These are phyloP conservation scores for Xylaria intraflava DNA, from an alignment of 495 filamentous ascomycete genomes.

Conservation along the genomic window DNA sequence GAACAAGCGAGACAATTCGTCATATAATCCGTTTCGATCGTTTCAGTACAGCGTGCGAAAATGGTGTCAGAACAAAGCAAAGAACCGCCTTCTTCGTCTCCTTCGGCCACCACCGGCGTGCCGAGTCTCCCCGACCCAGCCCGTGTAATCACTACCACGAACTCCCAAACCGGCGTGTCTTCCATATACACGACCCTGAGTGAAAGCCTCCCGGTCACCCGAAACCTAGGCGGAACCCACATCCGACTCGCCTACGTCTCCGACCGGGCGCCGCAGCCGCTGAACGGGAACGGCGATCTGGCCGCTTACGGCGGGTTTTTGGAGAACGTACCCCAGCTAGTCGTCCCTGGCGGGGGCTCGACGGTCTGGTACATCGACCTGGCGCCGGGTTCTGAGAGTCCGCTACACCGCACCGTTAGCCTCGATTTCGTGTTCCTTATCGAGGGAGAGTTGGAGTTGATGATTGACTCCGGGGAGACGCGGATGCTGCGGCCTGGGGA, in stretches of 20 bases:
- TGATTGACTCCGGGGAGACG: slow-evolving; percentile 51
- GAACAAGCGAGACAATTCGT: too few species aligned
- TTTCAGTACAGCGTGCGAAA: not conserved
- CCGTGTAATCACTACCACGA: slow-evolving; percentile 4
- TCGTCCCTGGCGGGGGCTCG: too few species aligned
- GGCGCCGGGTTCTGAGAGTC: slow-evolving; percentile 31
- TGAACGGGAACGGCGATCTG: slow-evolving; percentile 6
- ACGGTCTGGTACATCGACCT: too few species aligned
- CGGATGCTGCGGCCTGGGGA: slow-evolving; percentile 49
- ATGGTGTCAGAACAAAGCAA: not conserved
- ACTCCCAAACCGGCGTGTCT: not conserved
- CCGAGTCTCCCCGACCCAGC: slow-evolving; percentile 1
- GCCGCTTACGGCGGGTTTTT: not conserved
- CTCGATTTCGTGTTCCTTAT: slow-evolving; percentile 65
- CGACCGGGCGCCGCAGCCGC: not conserved
- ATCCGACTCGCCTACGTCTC: slow-evolving; percentile 3
- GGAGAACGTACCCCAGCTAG: not conserved
- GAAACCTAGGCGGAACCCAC: slow-evolving; percentile 1
- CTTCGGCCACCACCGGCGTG: not conserved
- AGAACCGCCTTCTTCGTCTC: too few species aligned
- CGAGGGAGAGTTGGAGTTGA: slow-evolving; percentile 52
- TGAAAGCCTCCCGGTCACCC: not conserved
- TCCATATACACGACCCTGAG: not conserved
- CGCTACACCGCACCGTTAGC: slow-evolving; percentile 56
- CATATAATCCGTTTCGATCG: too few species aligned